Evolutionary conservation across 2,329 filamentous ascomycete species (phyloP).

Genomic region (Claviceps sp.): DNA sequence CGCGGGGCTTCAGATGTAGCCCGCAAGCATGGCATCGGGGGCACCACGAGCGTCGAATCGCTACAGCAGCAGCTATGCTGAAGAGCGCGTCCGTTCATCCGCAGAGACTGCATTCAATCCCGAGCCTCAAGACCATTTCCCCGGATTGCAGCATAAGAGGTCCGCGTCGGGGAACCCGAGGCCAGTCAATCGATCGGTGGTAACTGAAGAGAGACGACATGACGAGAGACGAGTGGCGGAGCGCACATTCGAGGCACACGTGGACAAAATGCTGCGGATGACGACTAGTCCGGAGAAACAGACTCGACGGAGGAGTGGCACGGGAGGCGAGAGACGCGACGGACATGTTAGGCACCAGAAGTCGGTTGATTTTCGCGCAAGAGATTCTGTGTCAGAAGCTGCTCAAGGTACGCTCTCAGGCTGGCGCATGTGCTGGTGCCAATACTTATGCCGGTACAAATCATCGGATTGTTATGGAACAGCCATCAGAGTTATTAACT

Average conservation of each 20-base stretch:
- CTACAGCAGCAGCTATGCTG: constrained; percentile 25
- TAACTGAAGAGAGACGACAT: constrained; percentile 26
- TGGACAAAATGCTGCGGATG: constrained; percentile 47
- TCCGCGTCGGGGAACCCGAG: constrained; percentile 44
- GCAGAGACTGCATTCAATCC: constrained; percentile 18
- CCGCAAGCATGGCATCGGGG: constrained; percentile 27
- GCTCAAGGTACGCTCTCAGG: constrained; percentile 30
- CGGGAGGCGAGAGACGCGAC: constrained; percentile 22
- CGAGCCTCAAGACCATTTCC: constrained; percentile 15
- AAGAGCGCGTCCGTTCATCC: constrained; percentile 23
- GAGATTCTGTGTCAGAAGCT: constrained; percentile 32
- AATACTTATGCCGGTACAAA: background rate
- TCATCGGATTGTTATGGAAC: background rate
- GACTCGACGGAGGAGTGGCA: constrained; percentile 24
- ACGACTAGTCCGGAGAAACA: constrained; percentile 46
- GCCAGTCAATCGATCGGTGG: constrained; percentile 26
- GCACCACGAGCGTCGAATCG: constrained; percentile 30
- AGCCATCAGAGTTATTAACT: background rate
- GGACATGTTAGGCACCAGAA: constrained; percentile 27
- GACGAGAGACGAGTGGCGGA: constrained; percentile 44
- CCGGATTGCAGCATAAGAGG: constrained; percentile 39
- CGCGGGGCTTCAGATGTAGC: constrained; percentile 21
- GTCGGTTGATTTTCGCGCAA: constrained; percentile 29
- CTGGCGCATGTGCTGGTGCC: background rate
- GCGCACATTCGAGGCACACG: constrained; percentile 41